Evolutionary conservation across 176 grass and related monocot genomes (phyloP), one percentile per base, ranked within the genome.

Genomic region (Aegilops bicornis): DNA sequence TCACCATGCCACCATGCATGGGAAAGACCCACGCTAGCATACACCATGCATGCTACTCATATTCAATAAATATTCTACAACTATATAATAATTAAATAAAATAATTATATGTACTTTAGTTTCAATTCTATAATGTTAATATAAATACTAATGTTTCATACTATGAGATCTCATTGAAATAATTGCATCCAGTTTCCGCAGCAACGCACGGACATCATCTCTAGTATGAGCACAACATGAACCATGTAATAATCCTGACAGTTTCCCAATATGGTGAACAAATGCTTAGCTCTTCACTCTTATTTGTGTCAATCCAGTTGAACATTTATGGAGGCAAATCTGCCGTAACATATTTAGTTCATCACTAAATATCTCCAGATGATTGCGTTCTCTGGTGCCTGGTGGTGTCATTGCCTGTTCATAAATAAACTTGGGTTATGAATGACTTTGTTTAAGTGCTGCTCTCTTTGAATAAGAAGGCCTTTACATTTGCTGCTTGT

Each of bases 371-470:
- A 27, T 65, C 19, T 85, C 42, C 27, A 67, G 42, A 54, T 54
- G 20, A 37, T 85, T 77, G 59, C 7, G 64, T 25, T 77, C 20
- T 56, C 61, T 15, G n/a, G 27, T 29, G 47, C 27, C 69, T 82
- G 4, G 11, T 68, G 5, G 7, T 81, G 15, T 82, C 32, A 9
- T 68, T 45, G 64, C 32, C 52, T 68, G n/a, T 65, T 29, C 20
- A 29, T 14, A 29, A 61, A 29, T 22, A 29, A 61, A 42, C 17
- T 4, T 47, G 47, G 42, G 45, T 69, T 79, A 29, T 17, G 45
- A 25, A 76, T 76, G 10, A 3, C 73, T 16, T 76, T 31, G 73
- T 87, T 87, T 52, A 73, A 62, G 56, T 74, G 19, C 43, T 74
- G 54, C 27, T 67, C 31, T 85, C 43, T 36, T 64, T 85, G 30